phyloP scores from a whole-genome alignment of 192 early-diverging fungal genomes.

The Umbelopsis sp. region DNA sequence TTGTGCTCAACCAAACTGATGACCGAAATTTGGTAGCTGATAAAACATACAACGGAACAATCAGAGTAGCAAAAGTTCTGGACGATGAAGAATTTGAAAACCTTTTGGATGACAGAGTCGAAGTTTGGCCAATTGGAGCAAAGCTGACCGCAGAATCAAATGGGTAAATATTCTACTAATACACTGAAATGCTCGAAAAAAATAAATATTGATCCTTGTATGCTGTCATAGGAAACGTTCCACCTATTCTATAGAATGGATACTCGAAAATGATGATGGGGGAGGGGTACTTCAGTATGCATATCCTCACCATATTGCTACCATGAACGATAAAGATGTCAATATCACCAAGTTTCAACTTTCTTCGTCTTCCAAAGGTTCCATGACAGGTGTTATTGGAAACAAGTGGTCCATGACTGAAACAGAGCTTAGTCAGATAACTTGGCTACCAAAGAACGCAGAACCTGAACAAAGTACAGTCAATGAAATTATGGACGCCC shows the following conservation, averaged over 20 bases:
- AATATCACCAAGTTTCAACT: constrained; percentile 22
- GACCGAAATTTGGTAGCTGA: constrained; percentile 15
- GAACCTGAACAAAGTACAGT: constrained; percentile 10
- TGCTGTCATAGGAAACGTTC: background rate
- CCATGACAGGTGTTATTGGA: constrained; percentile 35
- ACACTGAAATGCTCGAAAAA: background rate
- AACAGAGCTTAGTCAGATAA: background rate
- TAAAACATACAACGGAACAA: constrained; percentile 26
- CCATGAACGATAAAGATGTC: background rate
- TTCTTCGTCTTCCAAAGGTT: constrained; percentile 31
- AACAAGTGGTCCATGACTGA: constrained; percentile 33
- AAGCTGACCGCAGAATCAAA: constrained; percentile 12
- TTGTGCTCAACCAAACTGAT: constrained; percentile 9
- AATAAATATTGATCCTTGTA: background rate
- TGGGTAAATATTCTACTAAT: constrained; percentile 2
- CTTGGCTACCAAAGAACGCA: constrained; percentile 30
- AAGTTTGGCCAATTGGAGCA: constrained; percentile 31
- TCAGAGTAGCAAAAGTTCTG: constrained; percentile 33
- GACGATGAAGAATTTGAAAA: background rate
- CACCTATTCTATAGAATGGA: constrained; percentile 34
- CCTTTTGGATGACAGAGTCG: constrained; percentile 22
- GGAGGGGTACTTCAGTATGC: constrained; percentile 31
- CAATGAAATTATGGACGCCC: constrained; percentile 24
- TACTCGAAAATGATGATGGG: constrained; percentile 1
- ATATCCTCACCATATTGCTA: constrained; percentile 28